Evolutionary conservation across 345 rosid species (phyloP), one percentile per base, ranked within the genome.

Genomic region (Citrus glauca): DNA sequence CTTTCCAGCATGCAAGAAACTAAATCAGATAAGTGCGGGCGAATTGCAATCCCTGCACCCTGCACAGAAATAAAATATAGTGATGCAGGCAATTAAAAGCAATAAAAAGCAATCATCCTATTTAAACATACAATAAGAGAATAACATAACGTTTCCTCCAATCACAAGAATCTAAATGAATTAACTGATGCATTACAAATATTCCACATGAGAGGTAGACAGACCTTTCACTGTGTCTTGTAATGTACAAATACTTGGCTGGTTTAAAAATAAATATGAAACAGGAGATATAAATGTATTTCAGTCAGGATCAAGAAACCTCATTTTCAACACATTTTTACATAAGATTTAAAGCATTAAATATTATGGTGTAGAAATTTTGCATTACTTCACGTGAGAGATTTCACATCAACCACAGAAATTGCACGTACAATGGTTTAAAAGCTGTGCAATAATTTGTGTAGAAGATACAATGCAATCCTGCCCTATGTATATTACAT

Each of bases 1-100:
- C 99, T 90, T 91, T 95, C 99, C 87, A 95, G 88, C 99, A 93
- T 95, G 89, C 99, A 95, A 72, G 96, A 95, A 70, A 95, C 96
- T 81, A 95, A 84, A 82, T 95, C 94, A 28, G 99, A 79, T 79
- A 93, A 76, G 86, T 95, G 96, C 67, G 98, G 94, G 81, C 98
- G 95, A 76, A 95, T 88, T 57, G 98, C 92, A 78, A 88, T 61
- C 63, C 99, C 98, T 68, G 99, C 99, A 84, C 98, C 96, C 99
- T 95, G 81, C 37, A 74, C 73, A 68, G 30, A 68, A 57, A 48
- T 13, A 59, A 81, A 70, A 68, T 56, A 5, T 57, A 71, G 19
- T 69, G 9, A 48, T 68, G 37, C 28, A 70, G 70, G 69, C 33
- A 64, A 60, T 56, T 24, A 56, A 81, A 70, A 73, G 69, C 38